Evolutionary conservation across 106 monocot species (phyloP).

Genomic region (Platanthera guangdongensis): DNA sequence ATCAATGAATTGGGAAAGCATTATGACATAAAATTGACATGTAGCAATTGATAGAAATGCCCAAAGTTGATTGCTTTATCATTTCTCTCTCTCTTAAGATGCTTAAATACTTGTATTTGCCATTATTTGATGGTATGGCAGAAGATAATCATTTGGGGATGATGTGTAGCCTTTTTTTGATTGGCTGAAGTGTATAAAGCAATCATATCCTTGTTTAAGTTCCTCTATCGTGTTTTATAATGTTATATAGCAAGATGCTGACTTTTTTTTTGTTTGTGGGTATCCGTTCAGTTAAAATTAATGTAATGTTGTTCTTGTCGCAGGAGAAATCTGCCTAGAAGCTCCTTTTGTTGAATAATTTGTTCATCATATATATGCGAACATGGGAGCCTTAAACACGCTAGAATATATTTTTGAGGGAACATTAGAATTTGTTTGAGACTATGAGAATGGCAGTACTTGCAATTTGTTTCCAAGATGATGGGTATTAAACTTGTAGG

Average conservation of each 20-base stretch:
- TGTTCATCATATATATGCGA: background rate
- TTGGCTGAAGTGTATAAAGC: background rate
- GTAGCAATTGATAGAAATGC: background rate
- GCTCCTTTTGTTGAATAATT: slow-evolving; percentile 9
- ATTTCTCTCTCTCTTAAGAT: background rate
- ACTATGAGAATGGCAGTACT: background rate
- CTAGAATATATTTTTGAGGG: background rate
- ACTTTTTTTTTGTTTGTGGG: background rate
- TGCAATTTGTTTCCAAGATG: background rate
- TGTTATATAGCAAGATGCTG: background rate
- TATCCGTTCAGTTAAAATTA: background rate
- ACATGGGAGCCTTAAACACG: background rate
- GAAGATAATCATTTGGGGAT: background rate
- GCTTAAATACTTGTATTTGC: background rate
- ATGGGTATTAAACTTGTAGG: background rate
- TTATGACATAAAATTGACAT: background rate
- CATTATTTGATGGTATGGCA: background rate
- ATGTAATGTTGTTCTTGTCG: background rate
- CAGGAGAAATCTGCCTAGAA: slow-evolving; percentile 14
- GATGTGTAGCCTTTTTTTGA: background rate
- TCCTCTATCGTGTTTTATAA: background rate
- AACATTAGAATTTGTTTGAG: background rate
- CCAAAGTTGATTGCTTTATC: background rate
- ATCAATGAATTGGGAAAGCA: background rate
- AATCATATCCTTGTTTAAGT: background rate